A percentile compares a stretch with the other conserved stretches of the same genome.
Evolutionary conservation across 345 rosid species (phyloP).

Genomic region (Cardiospermum halicacabum): DNA sequence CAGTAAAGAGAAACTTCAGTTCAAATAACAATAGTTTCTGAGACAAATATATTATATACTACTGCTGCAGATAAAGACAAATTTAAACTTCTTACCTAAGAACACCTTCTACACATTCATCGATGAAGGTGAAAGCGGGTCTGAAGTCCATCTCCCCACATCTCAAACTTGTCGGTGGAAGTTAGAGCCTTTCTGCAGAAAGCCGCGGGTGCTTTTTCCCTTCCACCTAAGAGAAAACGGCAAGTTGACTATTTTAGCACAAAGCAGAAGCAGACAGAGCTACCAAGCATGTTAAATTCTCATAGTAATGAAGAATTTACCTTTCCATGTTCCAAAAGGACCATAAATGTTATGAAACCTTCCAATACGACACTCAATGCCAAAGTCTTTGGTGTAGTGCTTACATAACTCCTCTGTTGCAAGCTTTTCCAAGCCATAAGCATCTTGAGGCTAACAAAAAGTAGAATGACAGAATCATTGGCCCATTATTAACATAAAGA

Average conservation of each 20-base stretch:
- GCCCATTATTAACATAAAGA: constrained; percentile 1
- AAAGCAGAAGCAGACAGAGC: constrained; percentile 1
- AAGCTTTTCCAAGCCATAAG: constrained; percentile 98
- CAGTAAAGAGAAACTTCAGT: background rate
- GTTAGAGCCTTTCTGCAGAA: constrained; percentile 94
- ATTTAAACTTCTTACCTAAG: constrained; percentile 48
- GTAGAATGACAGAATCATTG: background rate
- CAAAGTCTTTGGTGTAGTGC: constrained; percentile 94
- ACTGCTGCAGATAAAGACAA: background rate
- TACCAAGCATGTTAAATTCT: background rate
- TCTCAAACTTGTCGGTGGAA: constrained; percentile 82
- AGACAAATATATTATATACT: too few relatives aligned
- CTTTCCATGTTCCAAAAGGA: constrained; percentile 99
- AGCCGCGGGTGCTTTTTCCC: constrained; percentile 99
- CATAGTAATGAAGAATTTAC: constrained; percentile 27
- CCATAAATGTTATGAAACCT: constrained; percentile 98
- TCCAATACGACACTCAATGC: constrained; percentile 90
- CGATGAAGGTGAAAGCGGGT: constrained; percentile 99
- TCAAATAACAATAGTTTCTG: background rate
- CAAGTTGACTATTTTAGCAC: background rate
- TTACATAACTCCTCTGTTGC: constrained; percentile 97
- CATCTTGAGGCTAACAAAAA: constrained; percentile 92
- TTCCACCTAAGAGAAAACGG: constrained; percentile 60
- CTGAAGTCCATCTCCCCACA: constrained; percentile 99
- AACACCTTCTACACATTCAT: constrained; percentile 98